phyloP scores from a whole-genome alignment of 2,329 filamentous ascomycete species.

The Lizonia empirigonia region DNA sequence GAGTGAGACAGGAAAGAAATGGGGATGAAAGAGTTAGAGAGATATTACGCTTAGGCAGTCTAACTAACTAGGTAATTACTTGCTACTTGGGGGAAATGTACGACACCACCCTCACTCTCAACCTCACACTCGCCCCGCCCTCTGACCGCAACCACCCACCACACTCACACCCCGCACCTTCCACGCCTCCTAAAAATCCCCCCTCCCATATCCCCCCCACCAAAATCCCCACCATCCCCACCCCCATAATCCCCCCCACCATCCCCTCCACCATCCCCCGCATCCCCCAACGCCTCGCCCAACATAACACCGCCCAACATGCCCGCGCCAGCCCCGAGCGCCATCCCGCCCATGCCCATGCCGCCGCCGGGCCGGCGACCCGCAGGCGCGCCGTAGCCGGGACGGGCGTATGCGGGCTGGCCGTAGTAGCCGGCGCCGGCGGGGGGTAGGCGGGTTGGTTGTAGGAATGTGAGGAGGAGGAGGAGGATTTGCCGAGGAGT shows the following conservation, averaged over 20 bases:
- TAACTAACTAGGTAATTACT: too few relatives aligned
- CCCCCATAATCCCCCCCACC: constrained; percentile 21
- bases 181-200: constrained; percentile 3
- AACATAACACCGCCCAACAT: constrained; percentile 78
- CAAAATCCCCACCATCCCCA: constrained; percentile 5
- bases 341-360: constrained; percentile 74
- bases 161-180: too few relatives aligned
- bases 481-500: constrained; percentile 60
- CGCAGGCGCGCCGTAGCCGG: constrained; percentile 28
- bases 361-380: constrained; percentile 47
- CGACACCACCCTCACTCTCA: too few relatives aligned
- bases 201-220: not conserved
- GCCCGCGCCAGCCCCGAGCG: constrained; percentile 80
- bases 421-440: too few relatives aligned
- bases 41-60: too few relatives aligned
- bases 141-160: too few relatives aligned
- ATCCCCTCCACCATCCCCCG: constrained; percentile 38
- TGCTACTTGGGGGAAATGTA: too few relatives aligned
- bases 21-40: too few relatives aligned
- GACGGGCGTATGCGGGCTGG: constrained; percentile 29
- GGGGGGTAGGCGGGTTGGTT: too few relatives aligned
- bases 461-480: too few relatives aligned
- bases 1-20: too few relatives aligned
- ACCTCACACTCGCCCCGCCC: too few relatives aligned
- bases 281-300: constrained; percentile 64